Percentiles rank a stretch among this genome's conserved stretches.
Conservation (phyloP, 176 grass and related monocot genomes). For the Typha latifolia region DNA sequence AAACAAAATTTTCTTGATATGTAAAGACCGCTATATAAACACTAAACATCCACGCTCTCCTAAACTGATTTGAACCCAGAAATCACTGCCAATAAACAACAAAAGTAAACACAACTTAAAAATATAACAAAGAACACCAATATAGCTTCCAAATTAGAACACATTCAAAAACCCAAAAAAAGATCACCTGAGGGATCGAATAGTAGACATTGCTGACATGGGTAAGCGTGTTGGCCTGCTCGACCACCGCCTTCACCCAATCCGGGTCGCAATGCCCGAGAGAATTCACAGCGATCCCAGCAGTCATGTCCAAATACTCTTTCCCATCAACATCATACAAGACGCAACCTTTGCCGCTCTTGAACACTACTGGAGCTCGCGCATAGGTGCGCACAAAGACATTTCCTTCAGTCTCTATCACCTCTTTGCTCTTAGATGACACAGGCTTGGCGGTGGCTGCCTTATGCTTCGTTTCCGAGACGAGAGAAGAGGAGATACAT, state of each 20-base stretch:
- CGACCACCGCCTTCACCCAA: conserved; percentile 22
- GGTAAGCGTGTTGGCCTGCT: conserved; percentile 36
- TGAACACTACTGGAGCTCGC: conserved; percentile 50
- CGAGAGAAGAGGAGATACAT: neutral
- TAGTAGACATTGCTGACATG: conserved; percentile 82
- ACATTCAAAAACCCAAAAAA: neutral
- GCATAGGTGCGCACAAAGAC: conserved; percentile 73
- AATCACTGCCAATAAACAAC: no score
- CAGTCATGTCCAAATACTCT: conserved; percentile 83
- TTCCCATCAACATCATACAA: conserved; percentile 65
- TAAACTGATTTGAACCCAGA: no score
- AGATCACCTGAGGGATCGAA: conserved; percentile 46
- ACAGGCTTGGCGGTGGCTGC: neutral
- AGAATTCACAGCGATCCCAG: conserved; percentile 77
- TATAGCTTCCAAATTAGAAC: neutral
- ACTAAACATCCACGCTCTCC: no score
- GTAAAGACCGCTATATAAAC: no score
- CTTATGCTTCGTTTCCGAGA: neutral
- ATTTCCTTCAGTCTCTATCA: conserved; percentile 53
- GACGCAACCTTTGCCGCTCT: conserved; percentile 60
- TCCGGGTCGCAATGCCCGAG: conserved; percentile 65
- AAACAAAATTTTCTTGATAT: no score
- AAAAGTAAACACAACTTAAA: neutral
- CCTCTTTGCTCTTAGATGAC: conserved; percentile 33
- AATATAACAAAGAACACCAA: conserved; percentile 1